Evolutionary conservation across 192 early-diverging fungal species (phyloP), one percentile per base, ranked within the genome.

Genomic region (Rhizophagus prolifer): DNA sequence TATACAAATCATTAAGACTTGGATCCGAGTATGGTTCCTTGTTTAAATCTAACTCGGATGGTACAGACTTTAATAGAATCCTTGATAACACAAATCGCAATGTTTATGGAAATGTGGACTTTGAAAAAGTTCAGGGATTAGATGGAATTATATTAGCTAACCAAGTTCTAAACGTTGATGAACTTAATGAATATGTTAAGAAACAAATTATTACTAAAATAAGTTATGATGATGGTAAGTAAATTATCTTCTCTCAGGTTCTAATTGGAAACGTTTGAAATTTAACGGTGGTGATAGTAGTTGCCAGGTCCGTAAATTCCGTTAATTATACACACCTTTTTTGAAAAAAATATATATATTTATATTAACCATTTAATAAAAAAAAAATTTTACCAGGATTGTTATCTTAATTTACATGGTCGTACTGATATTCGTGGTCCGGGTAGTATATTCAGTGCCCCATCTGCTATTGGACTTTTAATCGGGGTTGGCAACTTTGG

Each of bases 401-500:
- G 95, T 82, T 77, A 83, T 36, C 86, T 99, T 34, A 88, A 99
- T 79, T 79, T 98, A 58, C 95, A 95, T 79, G 88, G 91, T 71
- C 92, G 86, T 75, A 92, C 90, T 62, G 91, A 79, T 79, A 91
- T 85, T 76, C 87, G 74, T 80, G 87, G 85, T 9, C 79, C 83
- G 28, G 89, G 87, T 25, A 80, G 85, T 10, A 86, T 90, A 9
- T 97, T 92, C 74, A 91, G 93, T 60, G 86, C 91, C 0, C 41
- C 83, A 9, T 76, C 91, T 1, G 93, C 95, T 7, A 88, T 93
- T 4, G 96, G 96, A 21, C 81, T 95, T 9, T 86, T 96, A 75
- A 86, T 97, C 81, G 96, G 92, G n/a, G 90, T 97, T 6, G 97
- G 97, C 21, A 95, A 95, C 78, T 92, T 96, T 2, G 96, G 96